Evolutionary conservation across 495 filamentous ascomycete species (phyloP).

Genomic region (Pseudevernia furfuracea): DNA sequence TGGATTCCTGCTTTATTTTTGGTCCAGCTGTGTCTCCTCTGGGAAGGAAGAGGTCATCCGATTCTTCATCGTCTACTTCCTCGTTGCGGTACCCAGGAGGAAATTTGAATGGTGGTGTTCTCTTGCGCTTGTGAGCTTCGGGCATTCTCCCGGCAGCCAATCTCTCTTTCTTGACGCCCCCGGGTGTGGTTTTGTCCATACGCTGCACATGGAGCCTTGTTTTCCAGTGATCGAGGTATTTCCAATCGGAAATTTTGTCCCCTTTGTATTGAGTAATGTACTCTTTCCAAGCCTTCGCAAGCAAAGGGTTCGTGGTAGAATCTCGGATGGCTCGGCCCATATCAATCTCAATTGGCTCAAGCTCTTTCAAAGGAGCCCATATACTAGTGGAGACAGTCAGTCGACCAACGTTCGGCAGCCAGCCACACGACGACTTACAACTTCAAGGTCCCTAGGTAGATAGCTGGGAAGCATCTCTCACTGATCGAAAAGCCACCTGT

Average conservation of each 20-base stretch:
- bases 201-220: not conserved
- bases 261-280: conserved; percentile 1
- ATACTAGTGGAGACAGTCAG: not conserved
- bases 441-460: conserved; percentile 10
- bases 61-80: conserved; percentile 18
- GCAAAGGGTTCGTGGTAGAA: not conserved
- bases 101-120: not conserved
- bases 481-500: not conserved
- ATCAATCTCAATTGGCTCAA: conserved; percentile 12
- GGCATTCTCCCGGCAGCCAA: not conserved
- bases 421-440: conserved; percentile 7
- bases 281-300: conserved; percentile 17
- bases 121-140: conserved; percentile 3
- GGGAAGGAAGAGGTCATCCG: conserved; percentile 8
- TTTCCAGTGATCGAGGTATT: conserved; percentile 10
- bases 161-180: not conserved
- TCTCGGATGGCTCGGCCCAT: conserved; percentile 3
- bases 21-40: not conserved
- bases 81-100: not conserved
- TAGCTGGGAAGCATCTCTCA: conserved; percentile 11
- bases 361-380: conserved; percentile 10
- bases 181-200: not conserved
- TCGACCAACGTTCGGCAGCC: not conserved
- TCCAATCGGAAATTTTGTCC: conserved; percentile 1
- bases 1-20: conserved; percentile 15